Evolutionary conservation across 148 eudicot species (phyloP).

Genomic region (Vaccinium darrowii): DNA sequence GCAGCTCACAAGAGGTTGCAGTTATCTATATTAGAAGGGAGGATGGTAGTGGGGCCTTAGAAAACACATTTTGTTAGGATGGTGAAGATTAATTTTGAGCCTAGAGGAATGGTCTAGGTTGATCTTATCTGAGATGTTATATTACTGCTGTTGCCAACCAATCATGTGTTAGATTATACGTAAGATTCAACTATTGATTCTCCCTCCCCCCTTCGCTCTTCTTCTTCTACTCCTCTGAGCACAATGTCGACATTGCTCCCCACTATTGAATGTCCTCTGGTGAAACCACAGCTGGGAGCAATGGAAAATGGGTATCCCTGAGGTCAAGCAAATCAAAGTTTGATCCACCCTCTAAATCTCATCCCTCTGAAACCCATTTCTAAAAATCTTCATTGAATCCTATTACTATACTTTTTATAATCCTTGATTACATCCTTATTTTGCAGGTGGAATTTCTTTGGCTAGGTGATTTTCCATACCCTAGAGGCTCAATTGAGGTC

Average conservation of each 20-base stretch:
- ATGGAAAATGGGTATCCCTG: background rate
- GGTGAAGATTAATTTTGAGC: background rate
- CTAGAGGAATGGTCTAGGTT: background rate
- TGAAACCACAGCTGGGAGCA: background rate
- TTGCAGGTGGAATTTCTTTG: slow-evolving; percentile 3
- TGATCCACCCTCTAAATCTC: background rate
- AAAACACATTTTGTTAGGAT: background rate
- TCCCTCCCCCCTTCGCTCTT: background rate
- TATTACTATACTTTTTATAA: background rate
- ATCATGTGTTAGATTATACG: background rate
- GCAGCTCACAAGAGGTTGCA: background rate
- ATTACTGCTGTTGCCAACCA: background rate
- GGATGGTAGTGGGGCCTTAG: background rate
- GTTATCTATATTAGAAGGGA: background rate
- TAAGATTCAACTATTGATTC: background rate
- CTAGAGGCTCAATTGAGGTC: background rate
- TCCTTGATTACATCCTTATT: background rate
- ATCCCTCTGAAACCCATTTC: background rate
- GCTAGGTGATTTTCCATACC: background rate
- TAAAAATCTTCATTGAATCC: background rate
- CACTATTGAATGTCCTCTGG: background rate
- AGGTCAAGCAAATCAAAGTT: background rate
- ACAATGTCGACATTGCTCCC: background rate
- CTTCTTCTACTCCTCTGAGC: background rate
- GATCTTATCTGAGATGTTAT: background rate